Base-by-base conservation (phyloP, 805 yeast species). In the Metschnikowia koreensis region DNA sequence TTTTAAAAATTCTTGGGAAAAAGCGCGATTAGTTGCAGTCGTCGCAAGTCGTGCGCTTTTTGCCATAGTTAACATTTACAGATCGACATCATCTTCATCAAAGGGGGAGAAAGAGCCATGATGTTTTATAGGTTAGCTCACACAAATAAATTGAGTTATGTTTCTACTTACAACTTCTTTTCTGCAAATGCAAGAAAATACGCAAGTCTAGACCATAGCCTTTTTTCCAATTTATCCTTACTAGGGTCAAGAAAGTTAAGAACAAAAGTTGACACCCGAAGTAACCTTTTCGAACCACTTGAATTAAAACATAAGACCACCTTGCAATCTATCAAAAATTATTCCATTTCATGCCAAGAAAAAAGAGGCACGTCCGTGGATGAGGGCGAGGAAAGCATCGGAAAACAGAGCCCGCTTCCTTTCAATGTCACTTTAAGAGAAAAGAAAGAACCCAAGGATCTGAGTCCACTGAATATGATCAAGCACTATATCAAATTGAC, bases 401-500 rank as follows among this genome's bases (percentile, higher is more conserved):
- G 27, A 8, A 40, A 17, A 13, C n/a, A 37, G 7, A 22, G 37
- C 3, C 73, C 68, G 46, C 67, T 81, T 31, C 92, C 92, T 0
- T 87, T 86, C 61, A 70, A 77, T 39, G 85, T 86, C 3, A 77
- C 76, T 46, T 65, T 77, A 0, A 80, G 77, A 41, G 38, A 44
- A 11, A 42, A 28, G 33, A 49, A 13, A n/a, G 34, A 16, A 11
- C 40, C 17, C 31, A 15, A 60, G 55, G 63, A 55, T 60, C 36
- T 50, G 59, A 29, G 54, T 49, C 40, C 37, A 57, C n/a, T 58
- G 46, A 54, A 46, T 54, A 5, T 60, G 57, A 15, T 61, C 74
- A 38, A 76, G 69, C 87, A 91, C 0, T 91, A 89, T 63, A 48
- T 90, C 9, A 89, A 89, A 54, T 77, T 94, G n/a, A 82, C 97